Percentiles rank a stretch among this genome's conserved stretches.
Conservation (phyloP, 2,329 filamentous ascomycete genomes). For the Rachicladosporium sp. region DNA sequence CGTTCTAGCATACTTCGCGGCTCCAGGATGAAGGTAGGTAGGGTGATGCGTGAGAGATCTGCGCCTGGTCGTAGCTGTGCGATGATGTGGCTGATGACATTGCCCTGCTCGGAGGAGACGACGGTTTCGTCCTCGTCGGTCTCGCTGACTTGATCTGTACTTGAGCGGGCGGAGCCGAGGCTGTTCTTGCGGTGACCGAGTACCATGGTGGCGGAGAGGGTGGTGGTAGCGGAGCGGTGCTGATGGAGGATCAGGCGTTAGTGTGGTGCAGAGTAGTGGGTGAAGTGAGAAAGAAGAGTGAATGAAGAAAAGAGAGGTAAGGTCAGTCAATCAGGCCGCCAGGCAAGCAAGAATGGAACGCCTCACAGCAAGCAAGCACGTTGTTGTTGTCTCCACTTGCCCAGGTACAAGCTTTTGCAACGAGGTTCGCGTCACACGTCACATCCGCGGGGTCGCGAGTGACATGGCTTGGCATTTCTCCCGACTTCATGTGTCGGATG, state of each 20-base stretch:
- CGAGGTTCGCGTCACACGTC: no score
- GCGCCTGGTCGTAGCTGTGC: slow-evolving; percentile 91
- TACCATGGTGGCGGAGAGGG: slow-evolving; percentile 27
- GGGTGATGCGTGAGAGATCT: slow-evolving; percentile 82
- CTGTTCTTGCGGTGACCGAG: slow-evolving; percentile 36
- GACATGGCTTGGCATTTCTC: no score
- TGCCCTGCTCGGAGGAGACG: slow-evolving; percentile 86
- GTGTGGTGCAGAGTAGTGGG: not conserved
- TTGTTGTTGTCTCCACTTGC: no score
- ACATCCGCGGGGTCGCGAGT: no score
- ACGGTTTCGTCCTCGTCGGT: slow-evolving; percentile 50
- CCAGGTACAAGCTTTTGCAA: no score
- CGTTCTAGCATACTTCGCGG: slow-evolving; percentile 95
- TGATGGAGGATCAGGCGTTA: not conserved
- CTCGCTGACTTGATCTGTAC: slow-evolving; percentile 28
- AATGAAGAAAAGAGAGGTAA: not conserved
- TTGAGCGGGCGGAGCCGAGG: slow-evolving; percentile 28
- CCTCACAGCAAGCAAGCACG: slow-evolving; percentile 4
- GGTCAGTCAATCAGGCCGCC: not conserved
- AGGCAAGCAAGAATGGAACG: not conserved
- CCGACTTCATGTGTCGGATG: no score
- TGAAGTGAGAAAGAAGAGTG: not conserved
- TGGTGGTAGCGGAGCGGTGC: not conserved
- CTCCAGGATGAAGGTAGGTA: slow-evolving; percentile 96
- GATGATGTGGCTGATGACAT: slow-evolving; percentile 94